Percentiles rank a stretch among this genome's conserved stretches.
phyloP scores from a whole-genome alignment of 2,329 filamentous ascomycete genomes.

The Verticillium alfalfae region DNA sequence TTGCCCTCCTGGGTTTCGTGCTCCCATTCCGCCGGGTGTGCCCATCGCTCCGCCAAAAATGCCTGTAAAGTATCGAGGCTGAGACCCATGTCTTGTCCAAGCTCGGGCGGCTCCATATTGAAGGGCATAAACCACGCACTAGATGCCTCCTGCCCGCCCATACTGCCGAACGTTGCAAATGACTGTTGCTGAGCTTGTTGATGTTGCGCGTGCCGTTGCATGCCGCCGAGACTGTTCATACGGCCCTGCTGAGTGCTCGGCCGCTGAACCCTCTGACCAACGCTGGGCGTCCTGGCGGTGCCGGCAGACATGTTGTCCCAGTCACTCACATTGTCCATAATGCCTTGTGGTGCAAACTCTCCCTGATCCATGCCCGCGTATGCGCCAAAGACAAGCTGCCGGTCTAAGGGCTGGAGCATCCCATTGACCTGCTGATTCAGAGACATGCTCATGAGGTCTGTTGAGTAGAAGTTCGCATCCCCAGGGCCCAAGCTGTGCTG shows the following conservation, averaged over 20 bases:
- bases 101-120: slow-evolving; percentile 74
- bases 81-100: slow-evolving; percentile 41
- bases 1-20: neutral
- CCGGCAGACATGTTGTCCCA: slow-evolving; percentile 37
- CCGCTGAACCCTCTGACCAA: slow-evolving; percentile 5
- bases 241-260: neutral
- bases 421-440: slow-evolving; percentile 42
- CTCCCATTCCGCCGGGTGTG: slow-evolving; percentile 18
- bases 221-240: neutral
- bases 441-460: slow-evolving; percentile 47
- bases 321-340: slow-evolving; percentile 32
- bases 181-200: neutral
- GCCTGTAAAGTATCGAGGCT: slow-evolving; percentile 41
- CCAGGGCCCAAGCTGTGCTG: neutral
- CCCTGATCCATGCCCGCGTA: slow-evolving; percentile 45
- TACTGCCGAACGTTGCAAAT: slow-evolving; percentile 2
- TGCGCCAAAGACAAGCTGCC: slow-evolving; percentile 70
- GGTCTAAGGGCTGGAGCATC: slow-evolving; percentile 64
- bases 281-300: slow-evolving; percentile 10
- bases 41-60: slow-evolving; percentile 32
- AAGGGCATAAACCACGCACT: slow-evolving; percentile 92
- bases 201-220: neutral
- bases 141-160: slow-evolving; percentile 37
- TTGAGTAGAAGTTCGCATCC: slow-evolving; percentile 35
- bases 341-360: slow-evolving; percentile 17